Evolutionary conservation across 805 yeast genomes (phyloP).

Genomic region (Wickerhamiella spandovensis): DNA sequence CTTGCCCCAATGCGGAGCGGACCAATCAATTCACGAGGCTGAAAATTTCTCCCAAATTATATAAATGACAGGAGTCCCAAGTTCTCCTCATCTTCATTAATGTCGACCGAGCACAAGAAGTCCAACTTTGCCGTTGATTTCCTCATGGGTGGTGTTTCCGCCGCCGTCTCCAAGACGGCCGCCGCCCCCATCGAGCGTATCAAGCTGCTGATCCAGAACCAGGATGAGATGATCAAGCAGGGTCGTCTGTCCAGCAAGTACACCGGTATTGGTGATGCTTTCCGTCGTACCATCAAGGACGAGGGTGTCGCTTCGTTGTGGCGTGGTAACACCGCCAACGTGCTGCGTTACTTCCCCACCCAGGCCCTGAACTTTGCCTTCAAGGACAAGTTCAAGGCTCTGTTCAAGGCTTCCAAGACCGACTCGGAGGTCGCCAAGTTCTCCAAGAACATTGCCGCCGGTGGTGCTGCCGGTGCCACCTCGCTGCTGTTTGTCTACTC

Average conservation of each 20-base stretch:
- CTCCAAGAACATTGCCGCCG: conserved; percentile 92
- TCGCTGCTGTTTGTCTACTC: conserved; percentile 84
- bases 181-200: conserved; percentile 95
- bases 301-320: conserved; percentile 87
- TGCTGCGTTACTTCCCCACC: conserved; percentile 95
- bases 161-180: conserved; percentile 91
- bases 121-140: conserved; percentile 38
- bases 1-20: not conserved
- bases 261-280: conserved; percentile 81
- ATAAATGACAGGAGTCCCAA: conserved; percentile 3
- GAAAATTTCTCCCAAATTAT: conserved; percentile 8
- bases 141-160: conserved; percentile 97
- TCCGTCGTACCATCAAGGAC: conserved; percentile 79
- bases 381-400: conserved; percentile 83
- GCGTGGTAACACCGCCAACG: conserved; percentile 98
- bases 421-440: conserved; percentile 79
- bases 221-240: conserved; percentile 92
- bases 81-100: not conserved
- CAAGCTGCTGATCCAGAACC: conserved; percentile 85
- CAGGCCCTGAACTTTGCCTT: conserved; percentile 94
- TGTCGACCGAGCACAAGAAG: conserved; percentile 7
- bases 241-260: conserved; percentile 77
- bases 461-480: conserved; percentile 94
- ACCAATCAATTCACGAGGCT: conserved; percentile 8
- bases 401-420: conserved; percentile 86